Conservation (phyloP, 768 basidiomycete genomes). For the Hortiboletus campestris region DNA sequence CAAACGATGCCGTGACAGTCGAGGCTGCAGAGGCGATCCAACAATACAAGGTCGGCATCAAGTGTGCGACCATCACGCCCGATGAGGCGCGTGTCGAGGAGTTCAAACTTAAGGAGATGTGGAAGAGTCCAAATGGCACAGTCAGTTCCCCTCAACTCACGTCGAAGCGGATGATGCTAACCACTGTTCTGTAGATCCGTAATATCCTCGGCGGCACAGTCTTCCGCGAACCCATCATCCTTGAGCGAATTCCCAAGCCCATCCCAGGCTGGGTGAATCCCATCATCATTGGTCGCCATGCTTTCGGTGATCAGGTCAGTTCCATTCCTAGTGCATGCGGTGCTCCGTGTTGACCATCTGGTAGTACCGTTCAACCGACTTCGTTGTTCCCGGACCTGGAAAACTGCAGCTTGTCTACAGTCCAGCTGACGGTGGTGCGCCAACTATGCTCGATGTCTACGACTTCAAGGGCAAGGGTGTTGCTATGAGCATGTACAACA, state of each 20-base stretch:
- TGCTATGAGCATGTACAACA: conserved; percentile 98
- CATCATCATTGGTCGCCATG: conserved; percentile 95
- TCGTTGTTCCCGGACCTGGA: conserved; percentile 86
- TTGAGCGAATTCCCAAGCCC: conserved; percentile 85
- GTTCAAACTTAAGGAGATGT: conserved; percentile 99
- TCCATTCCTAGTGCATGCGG: conserved; percentile 6
- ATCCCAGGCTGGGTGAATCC: conserved; percentile 97
- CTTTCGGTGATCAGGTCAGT: conserved; percentile 89
- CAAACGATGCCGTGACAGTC: conserved; percentile 89
- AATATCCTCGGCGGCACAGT: conserved; percentile 98
- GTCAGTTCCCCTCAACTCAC: conserved; percentile 40
- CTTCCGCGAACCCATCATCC: conserved; percentile 97
- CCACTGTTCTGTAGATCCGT: conserved; percentile 61
- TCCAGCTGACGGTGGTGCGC: conserved; percentile 70
- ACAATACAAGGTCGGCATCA: conserved; percentile 94
- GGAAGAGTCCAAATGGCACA: conserved; percentile 95
- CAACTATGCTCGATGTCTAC: conserved; percentile 77
- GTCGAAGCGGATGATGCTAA: neutral
- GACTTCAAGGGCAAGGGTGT: conserved; percentile 93
- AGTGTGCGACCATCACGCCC: conserved; percentile 98
- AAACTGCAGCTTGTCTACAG: conserved; percentile 92
- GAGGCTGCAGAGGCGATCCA: conserved; percentile 94
- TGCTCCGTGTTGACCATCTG: conserved; percentile 2
- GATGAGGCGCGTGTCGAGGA: conserved; percentile 96
- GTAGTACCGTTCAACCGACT: conserved; percentile 92